These are phyloP conservation scores for Pelagophyceae sp. DNA, from an alignment of 352 stramenopile genomes.

Conservation along the genomic window DNA sequence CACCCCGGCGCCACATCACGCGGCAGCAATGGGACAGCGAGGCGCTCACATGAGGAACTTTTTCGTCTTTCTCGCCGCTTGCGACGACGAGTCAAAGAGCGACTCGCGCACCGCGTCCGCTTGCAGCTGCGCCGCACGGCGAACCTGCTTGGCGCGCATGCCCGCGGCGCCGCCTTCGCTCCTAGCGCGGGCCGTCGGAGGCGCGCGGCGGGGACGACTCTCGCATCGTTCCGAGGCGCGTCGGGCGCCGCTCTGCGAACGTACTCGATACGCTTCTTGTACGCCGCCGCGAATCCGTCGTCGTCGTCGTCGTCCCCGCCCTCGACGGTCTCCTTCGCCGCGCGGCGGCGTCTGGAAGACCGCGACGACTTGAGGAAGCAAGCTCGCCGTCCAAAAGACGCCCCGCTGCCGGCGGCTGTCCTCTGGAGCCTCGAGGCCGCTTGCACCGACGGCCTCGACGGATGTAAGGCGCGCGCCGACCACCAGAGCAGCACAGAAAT, in stretches of 20 bases:
- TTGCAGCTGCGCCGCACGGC: no score
- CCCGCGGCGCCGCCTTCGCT: background rate
- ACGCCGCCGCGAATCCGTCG: background rate
- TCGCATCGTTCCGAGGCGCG: no score
- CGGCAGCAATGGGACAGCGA: no score
- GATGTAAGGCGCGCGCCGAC: no score
- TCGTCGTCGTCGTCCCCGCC: background rate
- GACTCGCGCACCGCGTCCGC: no score
- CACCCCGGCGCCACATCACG: no score
- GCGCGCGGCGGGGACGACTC: background rate
- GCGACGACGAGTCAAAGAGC: no score
- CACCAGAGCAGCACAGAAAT: no score
- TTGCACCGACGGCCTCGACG: no score
- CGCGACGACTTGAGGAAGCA: background rate
- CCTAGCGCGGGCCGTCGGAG: background rate
- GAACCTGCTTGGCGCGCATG: background rate
- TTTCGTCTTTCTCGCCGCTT: background rate
- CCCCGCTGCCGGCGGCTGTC: background rate
- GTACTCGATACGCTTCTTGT: background rate
- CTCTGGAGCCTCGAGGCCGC: background rate
- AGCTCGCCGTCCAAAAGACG: background rate
- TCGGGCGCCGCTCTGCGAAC: no score
- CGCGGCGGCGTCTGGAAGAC: background rate
- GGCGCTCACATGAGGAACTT: background rate
- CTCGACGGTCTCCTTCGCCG: background rate